phyloP scores from a whole-genome alignment of 495 filamentous ascomycete genomes.

The Collariella sp. region DNA sequence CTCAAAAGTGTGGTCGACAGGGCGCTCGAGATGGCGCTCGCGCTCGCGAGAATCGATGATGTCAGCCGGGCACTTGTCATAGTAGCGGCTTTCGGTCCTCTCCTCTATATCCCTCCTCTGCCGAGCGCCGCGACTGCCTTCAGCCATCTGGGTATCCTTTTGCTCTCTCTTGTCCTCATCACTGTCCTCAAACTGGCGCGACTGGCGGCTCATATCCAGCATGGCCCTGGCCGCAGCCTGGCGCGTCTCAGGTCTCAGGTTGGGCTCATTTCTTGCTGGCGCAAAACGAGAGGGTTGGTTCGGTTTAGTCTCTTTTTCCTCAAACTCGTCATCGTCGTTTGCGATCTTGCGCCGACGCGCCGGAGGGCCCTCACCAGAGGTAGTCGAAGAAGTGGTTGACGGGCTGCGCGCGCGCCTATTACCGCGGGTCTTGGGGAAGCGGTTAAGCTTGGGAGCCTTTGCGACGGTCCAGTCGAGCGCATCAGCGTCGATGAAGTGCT shows the following conservation, averaged over 20 bases:
- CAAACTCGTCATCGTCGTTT: background rate
- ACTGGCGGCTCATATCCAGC: background rate
- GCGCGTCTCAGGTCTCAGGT: background rate
- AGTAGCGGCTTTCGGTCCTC: background rate
- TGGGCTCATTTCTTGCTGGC: background rate
- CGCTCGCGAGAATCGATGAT: background rate
- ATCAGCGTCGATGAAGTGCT: constrained; percentile 14
- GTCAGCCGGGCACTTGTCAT: background rate
- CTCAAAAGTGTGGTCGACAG: too few relatives aligned
- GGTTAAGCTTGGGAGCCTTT: background rate
- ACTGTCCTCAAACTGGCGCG: background rate
- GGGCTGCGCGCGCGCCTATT: background rate
- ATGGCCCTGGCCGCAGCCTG: background rate
- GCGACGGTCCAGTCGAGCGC: constrained; percentile 4
- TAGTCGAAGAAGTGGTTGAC: background rate
- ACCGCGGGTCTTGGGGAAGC: background rate
- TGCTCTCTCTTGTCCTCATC: background rate
- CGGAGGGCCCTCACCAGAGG: background rate
- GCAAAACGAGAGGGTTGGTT: background rate
- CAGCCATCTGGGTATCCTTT: background rate
- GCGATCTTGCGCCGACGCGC: background rate
- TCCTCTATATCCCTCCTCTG: background rate
- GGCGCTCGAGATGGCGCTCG: too few relatives aligned
- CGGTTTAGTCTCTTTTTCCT: background rate
- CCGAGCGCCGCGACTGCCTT: background rate